Percentiles rank a stretch among this genome's conserved stretches.
These are phyloP conservation scores for Cyphellophora europaea DNA, from an alignment of 2,329 filamentous ascomycete species.

Conservation along the genomic window DNA sequence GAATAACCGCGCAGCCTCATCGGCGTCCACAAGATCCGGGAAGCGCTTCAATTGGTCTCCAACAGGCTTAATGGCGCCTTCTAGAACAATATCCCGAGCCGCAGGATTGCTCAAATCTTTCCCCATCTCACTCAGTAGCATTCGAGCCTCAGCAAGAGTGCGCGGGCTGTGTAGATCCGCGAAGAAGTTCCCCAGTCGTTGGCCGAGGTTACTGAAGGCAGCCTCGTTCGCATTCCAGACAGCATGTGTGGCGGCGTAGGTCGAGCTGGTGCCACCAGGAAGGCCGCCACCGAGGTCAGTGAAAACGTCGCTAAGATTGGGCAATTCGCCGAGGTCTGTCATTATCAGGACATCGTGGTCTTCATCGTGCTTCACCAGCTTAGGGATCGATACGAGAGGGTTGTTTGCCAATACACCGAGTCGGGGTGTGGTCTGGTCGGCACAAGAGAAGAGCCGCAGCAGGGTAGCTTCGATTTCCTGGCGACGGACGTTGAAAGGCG, in stretches of 20 bases:
- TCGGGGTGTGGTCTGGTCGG: neutral
- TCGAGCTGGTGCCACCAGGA: neutral
- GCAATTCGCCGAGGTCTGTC: conserved; percentile 6
- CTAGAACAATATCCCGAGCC: conserved; percentile 1
- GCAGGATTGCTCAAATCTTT: neutral
- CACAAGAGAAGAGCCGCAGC: neutral
- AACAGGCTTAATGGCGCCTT: conserved; percentile 6
- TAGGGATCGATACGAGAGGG: conserved; percentile 2
- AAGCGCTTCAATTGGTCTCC: conserved; percentile 2
- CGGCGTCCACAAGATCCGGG: conserved; percentile 2
- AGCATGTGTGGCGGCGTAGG: neutral
- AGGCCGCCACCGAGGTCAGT: conserved; percentile 3
- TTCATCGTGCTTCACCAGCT: conserved; percentile 4
- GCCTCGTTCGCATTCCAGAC: neutral
- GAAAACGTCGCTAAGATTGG: conserved; percentile 6
- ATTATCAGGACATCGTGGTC: conserved; percentile 5
- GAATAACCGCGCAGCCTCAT: conserved; percentile 2
- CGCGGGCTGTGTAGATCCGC: conserved; percentile 3
- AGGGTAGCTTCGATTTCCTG: neutral
- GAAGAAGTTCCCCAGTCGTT: conserved; percentile 7
- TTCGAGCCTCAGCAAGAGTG: neutral
- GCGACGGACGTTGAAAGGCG: neutral
- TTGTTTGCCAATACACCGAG: neutral
- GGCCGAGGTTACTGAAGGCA: conserved; percentile 1
- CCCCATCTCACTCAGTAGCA: neutral